Evolutionary conservation across 2,329 filamentous ascomycete genomes (phyloP).

Genomic region (Trichoderma simmonsii): DNA sequence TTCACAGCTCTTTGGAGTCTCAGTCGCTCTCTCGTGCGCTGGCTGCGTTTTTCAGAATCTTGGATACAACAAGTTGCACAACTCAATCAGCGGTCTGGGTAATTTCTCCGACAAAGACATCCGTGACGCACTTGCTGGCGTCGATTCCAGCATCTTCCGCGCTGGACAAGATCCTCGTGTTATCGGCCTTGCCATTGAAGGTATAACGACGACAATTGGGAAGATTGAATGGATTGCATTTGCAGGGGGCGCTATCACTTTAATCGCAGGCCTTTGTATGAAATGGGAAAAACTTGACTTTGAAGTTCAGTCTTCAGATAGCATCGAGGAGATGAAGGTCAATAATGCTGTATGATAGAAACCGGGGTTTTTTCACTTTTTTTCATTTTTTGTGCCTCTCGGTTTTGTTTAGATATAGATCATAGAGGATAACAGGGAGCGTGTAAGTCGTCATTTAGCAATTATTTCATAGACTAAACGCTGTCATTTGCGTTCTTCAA

Average conservation of each 20-base stretch:
- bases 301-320: background rate
- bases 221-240: constrained; percentile 28
- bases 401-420: background rate
- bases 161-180: constrained; percentile 21
- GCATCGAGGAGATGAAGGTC: background rate
- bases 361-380: background rate
- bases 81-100: constrained; percentile 21
- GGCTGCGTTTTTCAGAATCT: constrained; percentile 33
- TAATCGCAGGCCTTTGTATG: constrained; percentile 29
- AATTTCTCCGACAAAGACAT: constrained; percentile 25
- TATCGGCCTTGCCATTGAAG: constrained; percentile 22
- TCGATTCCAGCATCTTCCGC: constrained; percentile 26
- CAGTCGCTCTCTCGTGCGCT: constrained; percentile 28
- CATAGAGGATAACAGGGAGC: background rate
- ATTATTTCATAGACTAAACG: too few relatives aligned
- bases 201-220: constrained; percentile 28
- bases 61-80: constrained; percentile 25
- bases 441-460: background rate
- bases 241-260: constrained; percentile 26
- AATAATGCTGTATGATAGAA: background rate
- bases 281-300: constrained; percentile 30
- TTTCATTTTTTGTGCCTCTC: background rate
- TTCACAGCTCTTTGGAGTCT: constrained; percentile 32
- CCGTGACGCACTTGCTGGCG: constrained; percentile 29
- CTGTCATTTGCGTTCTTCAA: too few relatives aligned